A percentile compares a stretch with the other conserved stretches of the same genome.
Evolutionary conservation across 768 basidiomycete genomes (phyloP).

Genomic region (Amanita jacksonii): DNA sequence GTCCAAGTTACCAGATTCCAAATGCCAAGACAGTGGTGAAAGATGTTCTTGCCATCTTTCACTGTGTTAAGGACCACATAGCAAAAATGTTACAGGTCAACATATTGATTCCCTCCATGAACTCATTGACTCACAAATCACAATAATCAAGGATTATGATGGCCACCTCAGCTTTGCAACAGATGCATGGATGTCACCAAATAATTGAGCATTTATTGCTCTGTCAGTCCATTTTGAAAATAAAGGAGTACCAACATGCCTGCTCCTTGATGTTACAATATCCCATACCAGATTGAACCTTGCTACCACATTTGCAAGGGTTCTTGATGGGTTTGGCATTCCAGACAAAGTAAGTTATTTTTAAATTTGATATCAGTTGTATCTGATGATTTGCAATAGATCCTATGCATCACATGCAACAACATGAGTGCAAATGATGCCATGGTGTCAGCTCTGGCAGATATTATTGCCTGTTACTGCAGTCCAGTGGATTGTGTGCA

Average conservation of each 20-base stretch:
- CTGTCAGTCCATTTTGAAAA: conserved; percentile 24
- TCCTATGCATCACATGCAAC: conserved; percentile 22
- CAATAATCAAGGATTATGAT: conserved; percentile 16
- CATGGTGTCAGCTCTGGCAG: conserved; percentile 25
- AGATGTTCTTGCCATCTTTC: too few species aligned
- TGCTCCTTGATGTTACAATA: conserved; percentile 29
- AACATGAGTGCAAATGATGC: conserved; percentile 27
- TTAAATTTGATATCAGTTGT: background rate
- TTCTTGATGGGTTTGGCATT: conserved; percentile 26
- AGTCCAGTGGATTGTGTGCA: background rate
- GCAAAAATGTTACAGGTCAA: too few species aligned
- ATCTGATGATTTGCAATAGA: conserved; percentile 9
- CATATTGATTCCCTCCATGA: too few species aligned
- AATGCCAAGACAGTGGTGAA: conserved; percentile 1
- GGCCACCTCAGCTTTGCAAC: conserved; percentile 22
- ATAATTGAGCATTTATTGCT: conserved; percentile 14
- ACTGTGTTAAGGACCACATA: too few species aligned
- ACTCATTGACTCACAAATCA: too few species aligned
- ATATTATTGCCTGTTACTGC: background rate
- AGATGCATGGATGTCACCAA: conserved; percentile 29
- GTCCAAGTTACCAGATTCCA: conserved; percentile 9
- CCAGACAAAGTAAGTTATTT: conserved; percentile 19
- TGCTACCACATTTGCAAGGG: conserved; percentile 20
- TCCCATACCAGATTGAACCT: conserved; percentile 24
- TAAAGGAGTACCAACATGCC: conserved; percentile 16